Conservation (phyloP, 805 yeast genomes). For the Candida golubevii region DNA sequence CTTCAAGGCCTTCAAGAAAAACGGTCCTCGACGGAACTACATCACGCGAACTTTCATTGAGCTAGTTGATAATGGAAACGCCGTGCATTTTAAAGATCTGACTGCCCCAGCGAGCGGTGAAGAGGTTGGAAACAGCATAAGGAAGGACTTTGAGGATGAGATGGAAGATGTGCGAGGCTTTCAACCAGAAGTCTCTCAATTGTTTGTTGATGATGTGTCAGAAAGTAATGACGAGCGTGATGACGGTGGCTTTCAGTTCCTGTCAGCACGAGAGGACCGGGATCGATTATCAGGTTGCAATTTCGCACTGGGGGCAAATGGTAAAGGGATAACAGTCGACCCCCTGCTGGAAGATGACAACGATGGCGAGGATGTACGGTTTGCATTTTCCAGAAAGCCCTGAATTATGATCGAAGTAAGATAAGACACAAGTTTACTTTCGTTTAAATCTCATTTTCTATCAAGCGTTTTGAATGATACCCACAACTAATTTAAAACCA, state of each 20-base stretch:
- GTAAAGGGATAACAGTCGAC: not conserved
- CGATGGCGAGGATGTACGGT: conserved; percentile 8
- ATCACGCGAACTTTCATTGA: conserved; percentile 14
- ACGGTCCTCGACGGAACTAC: conserved; percentile 6
- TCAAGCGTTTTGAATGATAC: too few species aligned
- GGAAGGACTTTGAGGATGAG: conserved; percentile 11
- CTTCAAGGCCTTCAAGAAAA: conserved; percentile 14
- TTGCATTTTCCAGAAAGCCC: conserved; percentile 11
- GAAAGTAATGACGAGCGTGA: conserved; percentile 1
- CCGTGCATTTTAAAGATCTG: conserved; percentile 7
- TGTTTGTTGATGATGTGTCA: conserved; percentile 14
- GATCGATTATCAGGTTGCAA: too few species aligned
- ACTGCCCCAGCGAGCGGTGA: not conserved
- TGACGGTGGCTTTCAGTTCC: conserved; percentile 8
- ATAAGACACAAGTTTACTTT: too few species aligned
- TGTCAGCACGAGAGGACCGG: not conserved
- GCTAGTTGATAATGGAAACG: conserved; percentile 10
- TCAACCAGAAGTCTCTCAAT: conserved; percentile 13
- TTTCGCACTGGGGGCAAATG: too few species aligned
- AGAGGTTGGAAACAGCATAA: not conserved
- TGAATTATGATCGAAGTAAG: not conserved
- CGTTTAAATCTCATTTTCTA: too few species aligned
- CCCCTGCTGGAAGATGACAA: conserved; percentile 1
- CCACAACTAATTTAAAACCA: too few species aligned
- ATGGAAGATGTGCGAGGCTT: conserved; percentile 15